Evolutionary conservation across 2,329 filamentous ascomycete species (phyloP), one percentile per base, ranked within the genome.

Genomic region (Colletotrichum destructivum): DNA sequence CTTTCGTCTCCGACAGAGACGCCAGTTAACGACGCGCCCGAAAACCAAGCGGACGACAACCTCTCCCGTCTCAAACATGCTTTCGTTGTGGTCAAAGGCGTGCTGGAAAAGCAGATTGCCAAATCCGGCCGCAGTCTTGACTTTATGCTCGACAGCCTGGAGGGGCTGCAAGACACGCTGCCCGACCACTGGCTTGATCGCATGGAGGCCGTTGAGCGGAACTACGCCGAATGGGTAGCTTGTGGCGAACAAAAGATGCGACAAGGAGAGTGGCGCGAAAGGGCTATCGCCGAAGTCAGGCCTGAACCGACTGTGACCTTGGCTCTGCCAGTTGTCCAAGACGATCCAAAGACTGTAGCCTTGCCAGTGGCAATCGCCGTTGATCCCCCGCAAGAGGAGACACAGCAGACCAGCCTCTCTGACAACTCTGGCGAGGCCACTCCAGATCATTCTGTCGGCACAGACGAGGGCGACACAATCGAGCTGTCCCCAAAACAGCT

Each of bases 171-270:
- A 54, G 96, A 99, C 77, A 94, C 93, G 0, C 84, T 99, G 12
- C 96, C 96, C 0, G 93, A 97, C 51, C 80, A 85, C 38, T 99
- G 96, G 96, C 90, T 98, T 67, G 94, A 97, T 76, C 88, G 91
- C 5, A 92, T 98, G 83, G 96, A 98, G 80, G 82, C 84, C 0
- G 85, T 97, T 5, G 96, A 99, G 80, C 85, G 88, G 13, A 89
- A 91, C 40, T 98, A 96, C 81, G 89, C 91, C 9, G 88, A 91
- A 31, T 99, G 96, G 96, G 90, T 91, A 54, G 91, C 92, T 59
- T 88, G 92, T 59, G 95, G 93, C 42, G 94, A 97, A 78, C 88
- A 88, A 71, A 91, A 89, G 76, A 88, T 95, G n/a, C 86, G 92
- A 61, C 90, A 94, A 75, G 88, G 90, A 26, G 90, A 95, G 75